Conservation (phyloP, 495 filamentous ascomycete genomes). For the Daldinia loculata region DNA sequence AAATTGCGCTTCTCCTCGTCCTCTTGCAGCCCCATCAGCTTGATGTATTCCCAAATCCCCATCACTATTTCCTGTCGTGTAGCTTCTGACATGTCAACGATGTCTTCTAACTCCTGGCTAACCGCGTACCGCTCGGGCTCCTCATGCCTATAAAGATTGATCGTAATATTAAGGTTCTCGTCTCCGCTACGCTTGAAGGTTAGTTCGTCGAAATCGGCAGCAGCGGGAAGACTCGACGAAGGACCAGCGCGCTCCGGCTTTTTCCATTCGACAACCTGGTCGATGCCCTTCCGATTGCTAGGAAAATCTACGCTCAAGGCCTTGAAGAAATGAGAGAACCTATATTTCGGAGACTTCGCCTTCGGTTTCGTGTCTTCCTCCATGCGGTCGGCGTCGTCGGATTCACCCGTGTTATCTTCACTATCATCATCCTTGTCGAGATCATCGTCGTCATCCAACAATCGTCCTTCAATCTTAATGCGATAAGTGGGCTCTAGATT, state of each 20-base stretch:
- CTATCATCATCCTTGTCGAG: slow-evolving; percentile 68
- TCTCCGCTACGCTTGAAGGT: slow-evolving; percentile 92
- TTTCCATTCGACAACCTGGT: slow-evolving; percentile 55
- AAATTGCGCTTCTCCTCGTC: slow-evolving; percentile 93
- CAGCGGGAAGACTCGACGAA: slow-evolving; percentile 58
- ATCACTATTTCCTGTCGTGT: slow-evolving; percentile 85
- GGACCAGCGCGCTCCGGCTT: slow-evolving; percentile 67
- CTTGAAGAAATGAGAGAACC: slow-evolving; percentile 97
- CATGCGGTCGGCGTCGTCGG: slow-evolving; percentile 60
- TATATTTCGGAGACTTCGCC: slow-evolving; percentile 58
- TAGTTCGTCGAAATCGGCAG: slow-evolving; percentile 86
- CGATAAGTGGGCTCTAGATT: slow-evolving; percentile 78
- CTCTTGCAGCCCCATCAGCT: slow-evolving; percentile 84
- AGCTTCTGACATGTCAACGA: slow-evolving; percentile 87
- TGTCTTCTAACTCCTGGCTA: slow-evolving; percentile 78
- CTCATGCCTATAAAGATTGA: slow-evolving; percentile 88
- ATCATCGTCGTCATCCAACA: slow-evolving; percentile 78
- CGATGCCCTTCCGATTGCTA: slow-evolving; percentile 59
- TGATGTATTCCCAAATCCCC: slow-evolving; percentile 95
- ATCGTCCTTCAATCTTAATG: slow-evolving; percentile 91
- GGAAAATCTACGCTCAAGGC: slow-evolving; percentile 88
- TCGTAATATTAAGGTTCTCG: slow-evolving; percentile 88
- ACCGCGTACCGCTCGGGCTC: slow-evolving; percentile 83
- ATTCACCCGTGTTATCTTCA: slow-evolving; percentile 52
- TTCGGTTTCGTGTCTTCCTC: slow-evolving; percentile 64